A percentile compares a stretch with the other conserved stretches of the same genome.
Evolutionary conservation across 768 basidiomycete species (phyloP).

Genomic region (Kwoniella dejecticola): DNA sequence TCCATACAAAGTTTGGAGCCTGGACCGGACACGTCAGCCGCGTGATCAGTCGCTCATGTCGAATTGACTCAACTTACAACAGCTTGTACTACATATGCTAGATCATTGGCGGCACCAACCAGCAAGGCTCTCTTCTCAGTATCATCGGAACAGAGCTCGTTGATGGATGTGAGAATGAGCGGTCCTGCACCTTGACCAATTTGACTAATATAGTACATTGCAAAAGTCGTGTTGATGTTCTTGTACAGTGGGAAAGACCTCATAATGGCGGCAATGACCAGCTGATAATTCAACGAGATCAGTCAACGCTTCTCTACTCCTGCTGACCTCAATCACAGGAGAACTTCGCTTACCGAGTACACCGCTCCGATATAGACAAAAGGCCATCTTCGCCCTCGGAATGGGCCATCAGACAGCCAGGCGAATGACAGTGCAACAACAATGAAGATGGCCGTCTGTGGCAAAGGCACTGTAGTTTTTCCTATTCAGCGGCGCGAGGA

Average conservation of each 20-base stretch:
- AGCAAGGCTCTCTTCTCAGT: conserved; percentile 40
- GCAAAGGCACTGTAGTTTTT: conserved; percentile 25
- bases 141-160: conserved; percentile 39
- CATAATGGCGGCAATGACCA: conserved; percentile 27
- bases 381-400: conserved; percentile 40
- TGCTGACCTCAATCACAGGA: too few species aligned
- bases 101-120: conserved; percentile 44
- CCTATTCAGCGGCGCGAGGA: too few species aligned
- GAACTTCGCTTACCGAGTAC: conserved; percentile 12
- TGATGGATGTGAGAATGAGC: conserved; percentile 42
- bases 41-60: too few species aligned
- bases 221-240: conserved; percentile 26
- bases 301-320: too few species aligned
- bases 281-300: not conserved
- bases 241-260: conserved; percentile 28
- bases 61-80: conserved; percentile 30
- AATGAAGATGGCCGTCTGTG: conserved; percentile 32
- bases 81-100: conserved; percentile 45
- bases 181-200: conserved; percentile 31
- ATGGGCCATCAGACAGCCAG: conserved; percentile 42
- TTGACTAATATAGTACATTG: conserved; percentile 33
- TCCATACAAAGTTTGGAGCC: conserved; percentile 51
- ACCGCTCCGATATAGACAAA: conserved; percentile 34
- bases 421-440: conserved; percentile 27
- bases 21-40: conserved; percentile 8